These are phyloP conservation scores for Chamaecyparis obtusa DNA, from an alignment of 75 land plant species.

Conservation along the genomic window DNA sequence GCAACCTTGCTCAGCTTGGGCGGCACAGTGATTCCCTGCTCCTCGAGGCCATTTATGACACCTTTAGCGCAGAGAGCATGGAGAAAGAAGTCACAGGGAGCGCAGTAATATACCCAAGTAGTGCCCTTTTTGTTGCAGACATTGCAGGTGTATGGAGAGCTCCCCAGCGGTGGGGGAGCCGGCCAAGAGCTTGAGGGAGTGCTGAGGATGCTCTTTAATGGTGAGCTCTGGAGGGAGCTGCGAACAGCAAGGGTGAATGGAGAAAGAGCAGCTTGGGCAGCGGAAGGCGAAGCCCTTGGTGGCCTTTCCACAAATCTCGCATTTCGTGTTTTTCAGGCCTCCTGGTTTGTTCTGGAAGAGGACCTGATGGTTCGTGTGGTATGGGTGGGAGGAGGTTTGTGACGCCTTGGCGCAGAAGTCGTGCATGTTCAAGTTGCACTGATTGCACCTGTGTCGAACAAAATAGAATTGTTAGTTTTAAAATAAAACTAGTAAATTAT, in stretches of 20 bases:
- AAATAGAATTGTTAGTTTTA: too few species aligned
- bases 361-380: constrained; percentile 44
- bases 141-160: neutral
- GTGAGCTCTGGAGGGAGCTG: constrained; percentile 31
- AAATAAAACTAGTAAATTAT: too few species aligned
- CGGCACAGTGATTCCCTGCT: constrained; percentile 20
- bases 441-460: constrained; percentile 21
- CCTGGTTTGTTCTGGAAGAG: constrained; percentile 32
- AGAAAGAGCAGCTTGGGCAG: constrained; percentile 50
- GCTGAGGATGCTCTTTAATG: constrained; percentile 30
- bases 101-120: constrained; percentile 42
- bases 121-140: constrained; percentile 30
- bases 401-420: constrained; percentile 58
- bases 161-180: neutral
- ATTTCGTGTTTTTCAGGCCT: constrained; percentile 27
- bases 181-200: constrained; percentile 29
- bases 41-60: constrained; percentile 43
- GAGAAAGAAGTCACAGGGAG: constrained; percentile 35
- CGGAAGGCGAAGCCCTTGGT: constrained; percentile 41
- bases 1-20: constrained; percentile 8
- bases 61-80: constrained; percentile 64
- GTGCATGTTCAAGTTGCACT: constrained; percentile 49
- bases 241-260: constrained; percentile 63
- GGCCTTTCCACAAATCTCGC: constrained; percentile 51
- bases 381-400: constrained; percentile 33